phyloP scores from a whole-genome alignment of 768 basidiomycete genomes.

The Lactarius vividus region DNA sequence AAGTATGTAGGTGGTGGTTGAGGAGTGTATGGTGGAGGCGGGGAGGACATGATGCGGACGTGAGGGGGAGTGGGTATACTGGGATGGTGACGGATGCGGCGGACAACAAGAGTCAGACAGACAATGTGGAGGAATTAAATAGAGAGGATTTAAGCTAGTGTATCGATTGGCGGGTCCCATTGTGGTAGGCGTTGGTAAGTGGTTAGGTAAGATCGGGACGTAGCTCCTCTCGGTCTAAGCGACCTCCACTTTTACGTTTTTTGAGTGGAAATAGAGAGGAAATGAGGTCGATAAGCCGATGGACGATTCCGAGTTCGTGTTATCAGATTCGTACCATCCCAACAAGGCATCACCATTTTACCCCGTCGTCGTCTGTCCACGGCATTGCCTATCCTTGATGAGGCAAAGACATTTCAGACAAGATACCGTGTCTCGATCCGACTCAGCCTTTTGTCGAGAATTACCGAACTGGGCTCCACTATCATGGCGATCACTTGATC shows the following conservation, averaged over 20 bases:
- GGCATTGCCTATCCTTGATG: too few species aligned
- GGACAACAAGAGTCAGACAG: not conserved
- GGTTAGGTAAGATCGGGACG: not conserved
- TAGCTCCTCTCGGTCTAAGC: not conserved
- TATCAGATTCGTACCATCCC: too few species aligned
- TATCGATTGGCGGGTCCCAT: not conserved
- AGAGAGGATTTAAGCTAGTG: not conserved
- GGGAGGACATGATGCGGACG: not conserved
- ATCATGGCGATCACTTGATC: not conserved
- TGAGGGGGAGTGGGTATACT: not conserved
- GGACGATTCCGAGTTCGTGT: too few species aligned
- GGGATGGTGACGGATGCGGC: not conserved
- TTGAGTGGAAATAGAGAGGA: too few species aligned
- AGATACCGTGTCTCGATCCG: too few species aligned
- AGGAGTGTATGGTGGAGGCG: constrained; percentile 3
- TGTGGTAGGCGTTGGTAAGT: not conserved
- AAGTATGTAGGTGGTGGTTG: not conserved
- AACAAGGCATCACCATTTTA: too few species aligned
- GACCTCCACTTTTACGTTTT: too few species aligned
- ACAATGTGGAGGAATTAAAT: not conserved
- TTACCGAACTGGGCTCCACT: not conserved
- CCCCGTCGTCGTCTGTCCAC: too few species aligned
- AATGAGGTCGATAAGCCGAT: too few species aligned
- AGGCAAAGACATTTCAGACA: too few species aligned
- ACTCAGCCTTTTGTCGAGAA: not conserved